Evolutionary conservation across 2,329 filamentous ascomycete genomes (phyloP).

Genomic region (Hypoxylon sp.): DNA sequence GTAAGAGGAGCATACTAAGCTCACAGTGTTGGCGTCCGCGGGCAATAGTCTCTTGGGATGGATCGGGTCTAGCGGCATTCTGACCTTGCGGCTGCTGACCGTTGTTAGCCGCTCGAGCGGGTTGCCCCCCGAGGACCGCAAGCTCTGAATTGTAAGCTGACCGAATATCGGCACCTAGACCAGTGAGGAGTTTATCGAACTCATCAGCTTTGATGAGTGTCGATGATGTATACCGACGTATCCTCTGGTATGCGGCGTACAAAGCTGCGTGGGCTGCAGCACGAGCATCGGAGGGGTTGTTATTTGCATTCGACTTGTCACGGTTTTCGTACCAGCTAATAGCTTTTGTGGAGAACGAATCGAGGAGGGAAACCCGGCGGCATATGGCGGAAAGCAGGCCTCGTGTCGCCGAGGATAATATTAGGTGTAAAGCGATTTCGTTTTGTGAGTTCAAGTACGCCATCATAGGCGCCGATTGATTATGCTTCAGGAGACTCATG

Average conservation of each 20-base stretch:
- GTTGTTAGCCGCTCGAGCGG: conserved; percentile 62
- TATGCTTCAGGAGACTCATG: conserved; percentile 63
- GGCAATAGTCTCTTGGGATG: conserved; percentile 58
- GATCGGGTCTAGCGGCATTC: conserved; percentile 56
- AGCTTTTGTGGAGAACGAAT: conserved; percentile 64
- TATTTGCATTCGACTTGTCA: conserved; percentile 59
- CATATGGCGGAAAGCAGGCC: conserved; percentile 79
- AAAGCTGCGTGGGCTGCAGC: conserved; percentile 65
- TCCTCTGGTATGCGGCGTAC: conserved; percentile 69
- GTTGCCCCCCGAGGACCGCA: conserved; percentile 60
- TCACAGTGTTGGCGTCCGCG: conserved; percentile 65
- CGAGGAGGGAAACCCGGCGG: conserved; percentile 73
- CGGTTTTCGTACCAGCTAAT: conserved; percentile 66
- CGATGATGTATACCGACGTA: conserved; percentile 66
- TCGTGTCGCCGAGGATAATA: conserved; percentile 82
- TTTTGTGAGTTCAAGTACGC: conserved; percentile 68
- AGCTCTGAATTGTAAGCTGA: conserved; percentile 64
- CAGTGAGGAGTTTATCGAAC: conserved; percentile 73
- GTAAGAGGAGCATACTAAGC: conserved; percentile 66
- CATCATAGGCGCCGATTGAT: conserved; percentile 65
- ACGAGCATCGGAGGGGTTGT: conserved; percentile 57
- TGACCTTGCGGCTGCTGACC: conserved; percentile 58
- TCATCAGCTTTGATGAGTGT: conserved; percentile 71
- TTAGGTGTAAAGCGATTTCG: conserved; percentile 71
- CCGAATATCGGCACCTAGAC: conserved; percentile 65